Base-by-base conservation (phyloP, 176 grass and related monocot genomes). In the Ampelocalamus luodianensis region DNA sequence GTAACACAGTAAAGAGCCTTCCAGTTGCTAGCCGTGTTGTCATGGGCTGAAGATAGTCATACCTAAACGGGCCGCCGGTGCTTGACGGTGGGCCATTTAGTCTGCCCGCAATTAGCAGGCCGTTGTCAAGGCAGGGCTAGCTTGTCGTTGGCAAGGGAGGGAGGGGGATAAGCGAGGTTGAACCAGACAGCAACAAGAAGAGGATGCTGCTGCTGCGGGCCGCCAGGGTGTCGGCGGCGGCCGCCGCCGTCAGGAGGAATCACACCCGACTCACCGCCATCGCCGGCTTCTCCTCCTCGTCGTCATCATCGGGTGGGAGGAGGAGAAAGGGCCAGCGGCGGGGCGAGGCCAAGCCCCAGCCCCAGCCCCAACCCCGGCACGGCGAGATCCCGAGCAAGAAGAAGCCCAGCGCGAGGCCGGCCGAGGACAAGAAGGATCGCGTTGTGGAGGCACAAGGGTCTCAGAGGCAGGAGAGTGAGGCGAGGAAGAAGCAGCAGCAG, bases 251-350 rank as follows among this genome's bases (percentile, higher is more conserved):
- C 83, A 77, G 83, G 65, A 54, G 36, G 6, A 61, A 43, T 18
- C 37, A 72, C 83, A 14, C 67, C 1, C 36, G 79, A 15, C 77
- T 81, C n/a, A 26, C 46, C 65, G 14, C 78, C 26, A 14, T 82
- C 46, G 65, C 42, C 3, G 37, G 71, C 9, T 24, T 86, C 55
- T 82, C 88, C 23, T 89, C 85, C 44, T 86, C 85, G 1, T 14
- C 77, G 16, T 22, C 72, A 13, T 64, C 82, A 3, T 77, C 82
- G 34, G 83, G 88, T 3, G 72, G 88, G 10, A 82, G 66, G 83
- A 65, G 66, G 45, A 90, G 18, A 38, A 90, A 90, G 37, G 88
- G 83, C 45, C 83, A 85, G 34, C 78, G 83, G 53, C 88, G 71
- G 71, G 71, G 71, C 24, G 71, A 85, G 29, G 61, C 71, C 82